Evolutionary conservation across 129 eudicot species (phyloP).

Genomic region (Kitagawia praeruptora): DNA sequence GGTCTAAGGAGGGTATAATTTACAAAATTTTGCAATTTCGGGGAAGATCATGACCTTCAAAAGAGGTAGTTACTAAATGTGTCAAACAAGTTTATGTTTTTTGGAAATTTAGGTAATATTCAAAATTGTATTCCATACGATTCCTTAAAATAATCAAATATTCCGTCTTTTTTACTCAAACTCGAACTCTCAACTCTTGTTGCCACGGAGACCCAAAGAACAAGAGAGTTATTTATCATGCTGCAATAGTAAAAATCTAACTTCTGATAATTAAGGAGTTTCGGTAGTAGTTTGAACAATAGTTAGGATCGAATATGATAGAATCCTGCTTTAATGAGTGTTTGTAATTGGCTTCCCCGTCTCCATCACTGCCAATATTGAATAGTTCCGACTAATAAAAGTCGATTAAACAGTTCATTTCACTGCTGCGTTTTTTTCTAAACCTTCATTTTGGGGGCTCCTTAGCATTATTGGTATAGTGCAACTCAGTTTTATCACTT

Average conservation of each 20-base stretch:
- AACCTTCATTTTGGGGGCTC: not conserved
- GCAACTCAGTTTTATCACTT: no score
- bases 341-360: not conserved
- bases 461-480: no score
- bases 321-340: slow-evolving; percentile 1
- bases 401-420: not conserved
- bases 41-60: no score
- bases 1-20: no score
- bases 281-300: not conserved
- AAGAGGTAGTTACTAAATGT: no score
- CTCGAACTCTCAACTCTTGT: not conserved
- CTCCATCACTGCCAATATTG: slow-evolving; percentile 5
- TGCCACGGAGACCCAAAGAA: not conserved
- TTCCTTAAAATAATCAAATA: not conserved
- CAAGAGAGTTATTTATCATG: not conserved
- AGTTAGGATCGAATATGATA: not conserved
- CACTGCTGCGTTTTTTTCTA: not conserved
- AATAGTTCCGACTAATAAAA: not conserved
- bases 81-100: no score
- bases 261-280: not conserved
- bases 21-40: no score
- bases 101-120: no score
- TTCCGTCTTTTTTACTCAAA: not conserved
- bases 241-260: not conserved
- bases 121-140: no score